phyloP scores from a whole-genome alignment of 352 stramenopile genomes.

The Globisporangium sylvaticum region DNA sequence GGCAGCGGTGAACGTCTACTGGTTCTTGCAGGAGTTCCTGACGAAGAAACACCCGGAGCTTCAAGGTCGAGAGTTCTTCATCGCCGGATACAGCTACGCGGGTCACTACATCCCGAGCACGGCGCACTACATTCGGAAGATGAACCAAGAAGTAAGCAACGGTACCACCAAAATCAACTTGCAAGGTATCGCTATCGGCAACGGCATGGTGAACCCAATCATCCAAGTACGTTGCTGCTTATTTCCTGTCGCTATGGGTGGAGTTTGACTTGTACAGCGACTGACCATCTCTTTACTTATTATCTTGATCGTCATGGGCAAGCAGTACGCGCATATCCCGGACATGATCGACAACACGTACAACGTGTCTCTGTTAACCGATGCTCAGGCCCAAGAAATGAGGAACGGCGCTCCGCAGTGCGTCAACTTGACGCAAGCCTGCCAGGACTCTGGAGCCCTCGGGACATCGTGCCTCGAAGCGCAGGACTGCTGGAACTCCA shows the following conservation, averaged over 20 bases:
- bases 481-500: not conserved
- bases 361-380: too few relatives aligned
- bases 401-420: not conserved
- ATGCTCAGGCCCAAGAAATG: not conserved
- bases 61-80: conserved; percentile 50
- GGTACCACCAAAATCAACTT: not conserved
- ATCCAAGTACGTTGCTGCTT: not conserved
- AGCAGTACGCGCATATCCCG: too few relatives aligned
- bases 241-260: too few relatives aligned
- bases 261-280: too few relatives aligned
- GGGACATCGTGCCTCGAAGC: not conserved
- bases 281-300: too few relatives aligned
- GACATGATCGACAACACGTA: too few relatives aligned
- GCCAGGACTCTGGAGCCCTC: not conserved
- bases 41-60: conserved; percentile 52
- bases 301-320: too few relatives aligned
- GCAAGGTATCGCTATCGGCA: not conserved
- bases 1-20: conserved; percentile 67
- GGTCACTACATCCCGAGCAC: conserved; percentile 61
- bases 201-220: not conserved
- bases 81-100: conserved; percentile 68
- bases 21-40: conserved; percentile 65
- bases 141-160: conserved; percentile 30
- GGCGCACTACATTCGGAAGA: conserved; percentile 41
- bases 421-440: not conserved